Percentiles rank a stretch among this genome's conserved stretches.
phyloP scores from a whole-genome alignment of 2,329 filamentous ascomycete genomes.

The Botrytis squamosa region DNA sequence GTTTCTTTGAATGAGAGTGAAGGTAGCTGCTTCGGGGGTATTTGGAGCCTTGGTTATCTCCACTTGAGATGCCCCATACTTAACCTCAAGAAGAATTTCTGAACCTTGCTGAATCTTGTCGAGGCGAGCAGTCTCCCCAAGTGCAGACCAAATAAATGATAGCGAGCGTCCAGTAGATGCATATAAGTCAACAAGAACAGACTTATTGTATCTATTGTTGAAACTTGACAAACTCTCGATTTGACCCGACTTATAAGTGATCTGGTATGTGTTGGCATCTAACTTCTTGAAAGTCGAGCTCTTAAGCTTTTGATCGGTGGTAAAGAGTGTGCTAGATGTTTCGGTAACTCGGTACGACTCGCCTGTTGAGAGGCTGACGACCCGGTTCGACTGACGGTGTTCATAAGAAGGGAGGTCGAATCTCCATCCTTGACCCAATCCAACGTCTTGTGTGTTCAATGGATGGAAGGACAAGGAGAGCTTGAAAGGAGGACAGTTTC shows the following conservation, averaged over 20 bases:
- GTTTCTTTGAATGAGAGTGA: slow-evolving; percentile 8
- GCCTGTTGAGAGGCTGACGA: slow-evolving; percentile 2
- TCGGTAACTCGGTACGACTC: slow-evolving; percentile 15
- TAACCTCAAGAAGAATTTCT: slow-evolving; percentile 14
- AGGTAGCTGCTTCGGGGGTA: slow-evolving; percentile 8
- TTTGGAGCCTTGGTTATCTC: slow-evolving; percentile 12
- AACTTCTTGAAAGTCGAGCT: slow-evolving; percentile 7
- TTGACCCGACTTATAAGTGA: slow-evolving; percentile 11
- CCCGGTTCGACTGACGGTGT: slow-evolving; percentile 10
- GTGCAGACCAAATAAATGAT: background rate
- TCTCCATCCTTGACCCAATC: slow-evolving; percentile 14
- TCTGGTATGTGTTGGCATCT: slow-evolving; percentile 9
- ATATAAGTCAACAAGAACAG: slow-evolving; percentile 14
- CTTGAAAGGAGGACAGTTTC: slow-evolving; percentile 18
- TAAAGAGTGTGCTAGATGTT: background rate
- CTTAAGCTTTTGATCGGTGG: slow-evolving; percentile 10
- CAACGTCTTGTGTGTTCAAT: slow-evolving; percentile 5
- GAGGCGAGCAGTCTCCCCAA: slow-evolving; percentile 3
- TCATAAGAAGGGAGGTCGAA: slow-evolving; percentile 17
- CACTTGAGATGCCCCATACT: slow-evolving; percentile 7
- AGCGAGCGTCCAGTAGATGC: slow-evolving; percentile 1
- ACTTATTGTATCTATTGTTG: slow-evolving; percentile 8
- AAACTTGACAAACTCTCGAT: slow-evolving; percentile 15
- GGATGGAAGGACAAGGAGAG: slow-evolving; percentile 12
- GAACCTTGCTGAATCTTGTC: slow-evolving; percentile 15